Percentiles rank a stretch among this genome's conserved stretches.
Evolutionary conservation across 1,284 basidiomycete genomes (phyloP).

Genomic region (Cryptococcus sp.): DNA sequence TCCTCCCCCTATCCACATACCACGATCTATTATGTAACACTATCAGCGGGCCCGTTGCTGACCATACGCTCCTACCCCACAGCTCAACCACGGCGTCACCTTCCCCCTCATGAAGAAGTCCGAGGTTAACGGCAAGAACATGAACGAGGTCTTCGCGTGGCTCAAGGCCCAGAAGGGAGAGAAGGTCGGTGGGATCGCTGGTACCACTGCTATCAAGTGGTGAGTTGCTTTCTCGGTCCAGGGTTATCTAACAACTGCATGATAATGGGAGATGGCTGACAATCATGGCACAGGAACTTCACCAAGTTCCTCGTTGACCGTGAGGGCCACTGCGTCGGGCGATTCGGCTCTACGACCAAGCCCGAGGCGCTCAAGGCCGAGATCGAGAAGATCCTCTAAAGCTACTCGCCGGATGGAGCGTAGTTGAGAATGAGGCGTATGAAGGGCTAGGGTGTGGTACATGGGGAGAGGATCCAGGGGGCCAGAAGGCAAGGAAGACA

Average conservation of each 20-base stretch:
- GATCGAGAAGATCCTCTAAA: constrained; percentile 38
- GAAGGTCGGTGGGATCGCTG: constrained; percentile 30
- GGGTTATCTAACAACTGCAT: not conserved
- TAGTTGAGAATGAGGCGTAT: too few relatives aligned
- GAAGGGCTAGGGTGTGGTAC: too few relatives aligned
- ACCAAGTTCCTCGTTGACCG: constrained; percentile 45
- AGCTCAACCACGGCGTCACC: constrained; percentile 69
- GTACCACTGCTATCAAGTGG: constrained; percentile 47
- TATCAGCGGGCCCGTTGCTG: not conserved
- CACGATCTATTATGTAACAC: not conserved
- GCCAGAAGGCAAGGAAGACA: too few relatives aligned
- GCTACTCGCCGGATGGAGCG: not conserved
- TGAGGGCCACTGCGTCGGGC: constrained; percentile 37
- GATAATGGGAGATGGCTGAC: not conserved
- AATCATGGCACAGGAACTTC: constrained; percentile 35
- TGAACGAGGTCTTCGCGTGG: constrained; percentile 79
- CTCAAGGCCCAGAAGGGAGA: constrained; percentile 59
- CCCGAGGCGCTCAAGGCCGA: constrained; percentile 36
- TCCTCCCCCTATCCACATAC: not conserved
- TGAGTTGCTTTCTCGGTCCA: constrained; percentile 17
- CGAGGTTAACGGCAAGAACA: constrained; percentile 79
- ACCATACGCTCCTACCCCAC: not conserved
- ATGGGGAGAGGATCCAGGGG: not conserved
- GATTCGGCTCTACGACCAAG: constrained; percentile 36
- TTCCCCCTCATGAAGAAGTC: constrained; percentile 82